Evolutionary conservation across 208 protist genomes (phyloP).

Genomic region (Leptomonas seymouri): DNA sequence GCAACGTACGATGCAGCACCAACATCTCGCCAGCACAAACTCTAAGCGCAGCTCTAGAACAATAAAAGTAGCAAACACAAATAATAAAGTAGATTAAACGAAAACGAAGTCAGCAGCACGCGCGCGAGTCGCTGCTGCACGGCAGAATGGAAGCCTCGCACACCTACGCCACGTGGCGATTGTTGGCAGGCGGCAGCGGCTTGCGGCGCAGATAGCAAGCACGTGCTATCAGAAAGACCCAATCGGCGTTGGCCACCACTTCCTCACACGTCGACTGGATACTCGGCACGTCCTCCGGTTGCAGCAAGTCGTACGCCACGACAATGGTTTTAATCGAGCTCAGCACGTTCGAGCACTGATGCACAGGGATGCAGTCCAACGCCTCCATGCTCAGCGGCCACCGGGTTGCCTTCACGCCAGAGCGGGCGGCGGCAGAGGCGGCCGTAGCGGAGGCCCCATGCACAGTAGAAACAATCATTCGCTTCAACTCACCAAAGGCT

Average conservation of each 20-base stretch:
- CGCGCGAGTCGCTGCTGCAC: too few relatives aligned
- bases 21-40: too few relatives aligned
- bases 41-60: too few relatives aligned
- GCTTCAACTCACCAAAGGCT: slow-evolving; percentile 81
- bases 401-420: slow-evolving; percentile 33
- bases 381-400: slow-evolving; percentile 77
- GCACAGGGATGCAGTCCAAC: slow-evolving; percentile 70
- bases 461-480: slow-evolving; percentile 55
- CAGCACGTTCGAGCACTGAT: slow-evolving; percentile 77
- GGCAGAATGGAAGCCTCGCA: too few relatives aligned
- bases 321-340: slow-evolving; percentile 82
- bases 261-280: slow-evolving; percentile 65
- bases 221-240: slow-evolving; percentile 75
- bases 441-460: slow-evolving; percentile 31
- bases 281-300: slow-evolving; percentile 43
- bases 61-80: too few relatives aligned
- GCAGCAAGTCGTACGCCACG: slow-evolving; percentile 82
- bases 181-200: slow-evolving; percentile 71
- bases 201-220: slow-evolving; percentile 74
- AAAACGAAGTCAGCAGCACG: background rate
- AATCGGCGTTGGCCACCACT: slow-evolving; percentile 86
- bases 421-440: slow-evolving; percentile 14
- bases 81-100: too few relatives aligned
- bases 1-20: too few relatives aligned
- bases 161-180: slow-evolving; percentile 31